A percentile compares a stretch with the other conserved stretches of the same genome.
Conservation (phyloP, 2,329 filamentous ascomycete species). For the Trichophyton mentagrophytes region DNA sequence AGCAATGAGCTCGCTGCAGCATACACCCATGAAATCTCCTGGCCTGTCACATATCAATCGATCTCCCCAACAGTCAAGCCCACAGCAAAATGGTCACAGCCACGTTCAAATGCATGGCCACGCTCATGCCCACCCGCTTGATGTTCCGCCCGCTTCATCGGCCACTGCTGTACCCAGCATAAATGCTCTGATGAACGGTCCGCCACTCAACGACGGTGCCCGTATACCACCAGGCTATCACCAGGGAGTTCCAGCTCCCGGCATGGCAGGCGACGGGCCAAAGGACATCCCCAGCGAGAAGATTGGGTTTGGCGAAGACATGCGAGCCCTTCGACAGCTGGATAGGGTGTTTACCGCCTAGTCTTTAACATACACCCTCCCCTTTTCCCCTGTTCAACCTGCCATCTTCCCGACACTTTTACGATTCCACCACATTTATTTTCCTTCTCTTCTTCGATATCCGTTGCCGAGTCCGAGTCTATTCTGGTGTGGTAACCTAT, state of each 20-base stretch:
- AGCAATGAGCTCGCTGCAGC: background rate
- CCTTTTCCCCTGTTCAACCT: background rate
- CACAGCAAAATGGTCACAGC: background rate
- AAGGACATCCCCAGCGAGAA: slow-evolving; percentile 46
- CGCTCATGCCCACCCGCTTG: background rate
- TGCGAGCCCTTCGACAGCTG: slow-evolving; percentile 51
- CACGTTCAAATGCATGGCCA: background rate
- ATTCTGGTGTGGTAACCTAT: background rate
- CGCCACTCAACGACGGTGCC: slow-evolving; percentile 14
- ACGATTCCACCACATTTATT: background rate
- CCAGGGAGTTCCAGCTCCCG: background rate
- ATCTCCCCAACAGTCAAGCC: background rate
- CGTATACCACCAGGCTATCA: slow-evolving; percentile 6
- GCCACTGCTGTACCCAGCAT: slow-evolving; percentile 43
- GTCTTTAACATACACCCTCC: background rate
- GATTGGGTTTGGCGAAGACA: slow-evolving; percentile 49
- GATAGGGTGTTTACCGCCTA: slow-evolving; percentile 41
- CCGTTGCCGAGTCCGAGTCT: background rate
- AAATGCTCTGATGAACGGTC: slow-evolving; percentile 33
- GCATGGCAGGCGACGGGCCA: slow-evolving; percentile 23
- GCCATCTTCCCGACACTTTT: background rate
- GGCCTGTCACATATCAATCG: background rate
- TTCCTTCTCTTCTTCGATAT: background rate
- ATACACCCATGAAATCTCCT: background rate
- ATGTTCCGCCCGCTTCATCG: slow-evolving; percentile 13